phyloP scores from a whole-genome alignment of 495 filamentous ascomycete genomes.

The Amphirosellinia nigrospora region DNA sequence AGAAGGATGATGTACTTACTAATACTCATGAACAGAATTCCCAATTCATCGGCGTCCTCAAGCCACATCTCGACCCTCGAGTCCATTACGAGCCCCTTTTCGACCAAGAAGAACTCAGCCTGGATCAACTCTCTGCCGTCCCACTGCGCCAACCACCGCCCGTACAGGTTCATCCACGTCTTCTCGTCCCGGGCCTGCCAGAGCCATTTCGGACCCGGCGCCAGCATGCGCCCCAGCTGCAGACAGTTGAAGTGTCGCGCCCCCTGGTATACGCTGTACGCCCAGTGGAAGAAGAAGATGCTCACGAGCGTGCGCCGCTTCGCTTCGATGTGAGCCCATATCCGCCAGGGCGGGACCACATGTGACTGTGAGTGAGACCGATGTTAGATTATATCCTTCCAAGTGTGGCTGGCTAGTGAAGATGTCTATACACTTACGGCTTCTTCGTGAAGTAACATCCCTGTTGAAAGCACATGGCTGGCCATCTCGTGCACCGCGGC shows the following conservation, averaged over 20 bases:
- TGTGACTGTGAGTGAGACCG: conserved; percentile 18
- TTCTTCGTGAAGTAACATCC: conserved; percentile 47
- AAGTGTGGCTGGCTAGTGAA: neutral
- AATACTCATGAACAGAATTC: conserved; percentile 45
- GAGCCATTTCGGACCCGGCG: conserved; percentile 46
- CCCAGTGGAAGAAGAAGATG: conserved; percentile 50
- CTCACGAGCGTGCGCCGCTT: conserved; percentile 43
- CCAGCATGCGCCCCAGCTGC: conserved; percentile 47
- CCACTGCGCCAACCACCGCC: conserved; percentile 47
- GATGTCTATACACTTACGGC: conserved; percentile 4
- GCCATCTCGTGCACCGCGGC: conserved; percentile 37
- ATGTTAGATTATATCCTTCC: neutral
- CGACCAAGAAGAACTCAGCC: conserved; percentile 44
- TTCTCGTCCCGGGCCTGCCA: conserved; percentile 47
- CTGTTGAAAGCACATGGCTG: conserved; percentile 38
- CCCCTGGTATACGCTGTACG: conserved; percentile 45
- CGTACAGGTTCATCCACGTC: conserved; percentile 46
- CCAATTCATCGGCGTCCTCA: conserved; percentile 50
- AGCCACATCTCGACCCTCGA: conserved; percentile 44
- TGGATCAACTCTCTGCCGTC: conserved; percentile 43
- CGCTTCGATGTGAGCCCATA: conserved; percentile 48
- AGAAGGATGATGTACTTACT: conserved; percentile 30
- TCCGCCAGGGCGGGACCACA: conserved; percentile 40
- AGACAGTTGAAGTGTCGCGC: conserved; percentile 44
- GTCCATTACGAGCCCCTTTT: conserved; percentile 32